These are phyloP conservation scores for Stemphylium beticola DNA, from an alignment of 2,329 filamentous ascomycete genomes.

Conservation along the genomic window DNA sequence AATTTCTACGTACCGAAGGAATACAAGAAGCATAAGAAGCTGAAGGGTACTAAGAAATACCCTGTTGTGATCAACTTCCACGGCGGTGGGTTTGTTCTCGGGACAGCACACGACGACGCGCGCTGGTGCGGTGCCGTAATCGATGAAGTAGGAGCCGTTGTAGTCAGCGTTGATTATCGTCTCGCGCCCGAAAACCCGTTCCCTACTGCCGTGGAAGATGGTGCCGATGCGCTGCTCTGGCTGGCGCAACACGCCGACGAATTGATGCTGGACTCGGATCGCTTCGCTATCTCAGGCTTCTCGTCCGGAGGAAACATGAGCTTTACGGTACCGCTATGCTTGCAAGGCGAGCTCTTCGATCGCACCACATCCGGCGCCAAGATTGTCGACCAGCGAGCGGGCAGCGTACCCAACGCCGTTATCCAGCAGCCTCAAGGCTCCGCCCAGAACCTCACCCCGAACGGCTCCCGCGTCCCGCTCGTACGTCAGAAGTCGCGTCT, in stretches of 20 bases:
- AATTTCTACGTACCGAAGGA: slow-evolving; percentile 67
- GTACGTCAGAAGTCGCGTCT: slow-evolving; percentile 39
- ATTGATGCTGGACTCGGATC: slow-evolving; percentile 62
- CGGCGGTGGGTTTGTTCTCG: slow-evolving; percentile 68
- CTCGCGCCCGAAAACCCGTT: slow-evolving; percentile 67
- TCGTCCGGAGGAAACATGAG: slow-evolving; percentile 68
- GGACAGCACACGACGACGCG: slow-evolving; percentile 65
- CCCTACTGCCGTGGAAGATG: slow-evolving; percentile 68
- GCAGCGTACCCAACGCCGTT: slow-evolving; percentile 34
- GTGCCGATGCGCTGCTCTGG: slow-evolving; percentile 66
- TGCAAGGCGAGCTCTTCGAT: slow-evolving; percentile 57
- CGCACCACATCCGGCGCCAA: slow-evolving; percentile 34
- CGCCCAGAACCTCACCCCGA: slow-evolving; percentile 27
- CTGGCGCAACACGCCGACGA: slow-evolving; percentile 62
- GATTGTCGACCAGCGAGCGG: slow-evolving; percentile 38
- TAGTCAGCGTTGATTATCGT: slow-evolving; percentile 67
- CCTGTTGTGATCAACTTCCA: slow-evolving; percentile 69
- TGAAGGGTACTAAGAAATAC: slow-evolving; percentile 54
- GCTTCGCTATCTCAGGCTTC: slow-evolving; percentile 66
- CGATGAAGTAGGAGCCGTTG: slow-evolving; percentile 62
- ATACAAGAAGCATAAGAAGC: slow-evolving; percentile 52
- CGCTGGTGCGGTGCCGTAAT: slow-evolving; percentile 65
- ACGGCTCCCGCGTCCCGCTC: slow-evolving; percentile 44
- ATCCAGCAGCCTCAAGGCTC: slow-evolving; percentile 22
- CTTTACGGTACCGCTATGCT: slow-evolving; percentile 65